phyloP scores from a whole-genome alignment of 441 rosid genomes.

The Cnidoscolus chayamansa region DNA sequence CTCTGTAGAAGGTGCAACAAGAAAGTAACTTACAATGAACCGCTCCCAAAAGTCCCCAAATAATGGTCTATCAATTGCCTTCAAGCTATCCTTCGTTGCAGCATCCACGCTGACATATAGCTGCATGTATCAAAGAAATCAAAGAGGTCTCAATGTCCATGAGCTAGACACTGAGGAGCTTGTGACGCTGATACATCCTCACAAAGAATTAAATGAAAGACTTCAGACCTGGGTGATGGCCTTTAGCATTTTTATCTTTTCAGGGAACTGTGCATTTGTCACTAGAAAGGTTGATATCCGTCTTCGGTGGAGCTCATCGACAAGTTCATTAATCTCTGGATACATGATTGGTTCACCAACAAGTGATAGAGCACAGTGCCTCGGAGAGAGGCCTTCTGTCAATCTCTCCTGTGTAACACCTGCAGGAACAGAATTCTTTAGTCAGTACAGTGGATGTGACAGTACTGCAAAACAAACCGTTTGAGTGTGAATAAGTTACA shows the following conservation, averaged over 20 bases:
- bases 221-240: slow-evolving; percentile 80
- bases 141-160: slow-evolving; percentile 11
- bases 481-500: background rate
- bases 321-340: slow-evolving; percentile 82
- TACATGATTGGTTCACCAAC: slow-evolving; percentile 98
- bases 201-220: slow-evolving; percentile 11
- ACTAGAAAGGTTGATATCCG: slow-evolving; percentile 87
- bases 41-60: slow-evolving; percentile 97
- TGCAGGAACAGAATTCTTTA: slow-evolving; percentile 29
- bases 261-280: slow-evolving; percentile 96
- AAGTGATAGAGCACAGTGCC: slow-evolving; percentile 93
- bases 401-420: slow-evolving; percentile 76
- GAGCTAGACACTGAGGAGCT: slow-evolving; percentile 9
- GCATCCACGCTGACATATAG: slow-evolving; percentile 96
- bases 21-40: slow-evolving; percentile 57
- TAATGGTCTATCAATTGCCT: slow-evolving; percentile 91
- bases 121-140: slow-evolving; percentile 44
- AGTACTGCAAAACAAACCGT: background rate
- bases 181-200: slow-evolving; percentile 1
- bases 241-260: slow-evolving; percentile 66
- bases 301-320: slow-evolving; percentile 78
- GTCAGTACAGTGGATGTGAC: slow-evolving; percentile 12
- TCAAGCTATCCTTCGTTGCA: slow-evolving; percentile 88
- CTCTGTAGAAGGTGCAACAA: background rate
- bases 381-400: slow-evolving; percentile 80